Conservation (phyloP, 352 stramenopile genomes). For the Thalassiosira hispida region DNA sequence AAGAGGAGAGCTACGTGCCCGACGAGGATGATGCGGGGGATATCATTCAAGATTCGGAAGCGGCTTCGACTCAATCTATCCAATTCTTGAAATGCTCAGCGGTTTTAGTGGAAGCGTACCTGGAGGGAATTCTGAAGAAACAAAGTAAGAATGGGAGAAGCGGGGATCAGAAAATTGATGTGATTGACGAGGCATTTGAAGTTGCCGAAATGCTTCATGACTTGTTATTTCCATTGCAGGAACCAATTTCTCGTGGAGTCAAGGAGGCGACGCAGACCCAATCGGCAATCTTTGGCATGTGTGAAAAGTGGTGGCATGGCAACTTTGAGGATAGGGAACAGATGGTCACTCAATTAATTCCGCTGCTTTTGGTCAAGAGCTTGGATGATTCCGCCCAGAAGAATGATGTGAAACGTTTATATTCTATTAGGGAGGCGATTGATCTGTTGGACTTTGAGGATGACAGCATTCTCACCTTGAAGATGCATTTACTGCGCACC, state of each 20-base stretch:
- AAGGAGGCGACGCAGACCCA: constrained; percentile 35
- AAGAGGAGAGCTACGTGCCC: constrained; percentile 57
- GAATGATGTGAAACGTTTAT: constrained; percentile 69
- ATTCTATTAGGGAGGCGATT: constrained; percentile 65
- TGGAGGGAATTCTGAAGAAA: constrained; percentile 39
- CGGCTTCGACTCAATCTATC: constrained; percentile 38
- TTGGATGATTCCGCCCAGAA: constrained; percentile 56
- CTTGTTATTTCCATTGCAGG: constrained; percentile 60
- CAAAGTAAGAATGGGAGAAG: constrained; percentile 16
- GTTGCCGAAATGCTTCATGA: constrained; percentile 63
- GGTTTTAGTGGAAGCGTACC: constrained; percentile 47
- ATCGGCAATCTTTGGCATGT: constrained; percentile 66
- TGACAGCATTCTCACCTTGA: constrained; percentile 54
- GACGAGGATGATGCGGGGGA: constrained; percentile 32
- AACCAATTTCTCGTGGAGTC: constrained; percentile 17
- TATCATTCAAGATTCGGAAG: constrained; percentile 8
- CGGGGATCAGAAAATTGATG: constrained; percentile 22
- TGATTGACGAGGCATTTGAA: constrained; percentile 66
- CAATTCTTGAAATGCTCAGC: constrained; percentile 60
- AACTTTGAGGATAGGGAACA: constrained; percentile 65
- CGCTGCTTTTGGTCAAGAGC: constrained; percentile 62
- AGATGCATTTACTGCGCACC: constrained; percentile 61
- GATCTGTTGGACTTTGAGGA: constrained; percentile 75
- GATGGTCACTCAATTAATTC: constrained; percentile 71
- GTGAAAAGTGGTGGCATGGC: constrained; percentile 72